phyloP scores from a whole-genome alignment of 495 filamentous ascomycete genomes.

The Penicillium lagena region DNA sequence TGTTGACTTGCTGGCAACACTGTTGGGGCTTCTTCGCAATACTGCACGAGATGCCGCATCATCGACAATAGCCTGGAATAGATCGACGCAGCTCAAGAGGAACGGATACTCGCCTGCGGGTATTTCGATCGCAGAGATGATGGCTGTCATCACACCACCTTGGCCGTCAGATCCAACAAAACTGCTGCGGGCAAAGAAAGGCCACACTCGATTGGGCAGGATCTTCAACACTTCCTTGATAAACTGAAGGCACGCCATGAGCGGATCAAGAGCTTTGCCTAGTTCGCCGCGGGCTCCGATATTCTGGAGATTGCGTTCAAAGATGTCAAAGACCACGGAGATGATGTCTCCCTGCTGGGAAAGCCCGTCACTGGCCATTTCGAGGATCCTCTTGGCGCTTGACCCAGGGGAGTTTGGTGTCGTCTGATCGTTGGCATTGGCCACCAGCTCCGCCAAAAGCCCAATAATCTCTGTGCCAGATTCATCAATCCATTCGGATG shows the following conservation, averaged over 20 bases:
- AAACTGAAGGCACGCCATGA: constrained; percentile 74
- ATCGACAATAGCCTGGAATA: constrained; percentile 71
- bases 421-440: constrained; percentile 23
- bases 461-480: constrained; percentile 57
- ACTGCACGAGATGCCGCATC: constrained; percentile 68
- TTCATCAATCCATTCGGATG: constrained; percentile 33
- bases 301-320: constrained; percentile 68
- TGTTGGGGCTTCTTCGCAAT: constrained; percentile 56
- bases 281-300: constrained; percentile 47
- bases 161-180: constrained; percentile 67
- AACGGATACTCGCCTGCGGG: constrained; percentile 70
- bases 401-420: constrained; percentile 20
- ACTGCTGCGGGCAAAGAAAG: constrained; percentile 71
- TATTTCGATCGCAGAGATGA: constrained; percentile 72
- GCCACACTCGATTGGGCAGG: constrained; percentile 81
- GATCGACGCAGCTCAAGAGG: constrained; percentile 58
- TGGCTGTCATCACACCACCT: constrained; percentile 63
- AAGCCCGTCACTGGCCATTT: constrained; percentile 67
- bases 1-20: constrained; percentile 43
- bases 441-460: constrained; percentile 52
- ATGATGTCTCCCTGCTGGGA: constrained; percentile 71
- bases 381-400: constrained; percentile 50
- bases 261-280: constrained; percentile 49
- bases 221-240: constrained; percentile 61
- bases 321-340: constrained; percentile 71